These are phyloP conservation scores for Arthrobotrys sphaeroides DNA, from an alignment of 2,329 filamentous ascomycete genomes.

Conservation along the genomic window DNA sequence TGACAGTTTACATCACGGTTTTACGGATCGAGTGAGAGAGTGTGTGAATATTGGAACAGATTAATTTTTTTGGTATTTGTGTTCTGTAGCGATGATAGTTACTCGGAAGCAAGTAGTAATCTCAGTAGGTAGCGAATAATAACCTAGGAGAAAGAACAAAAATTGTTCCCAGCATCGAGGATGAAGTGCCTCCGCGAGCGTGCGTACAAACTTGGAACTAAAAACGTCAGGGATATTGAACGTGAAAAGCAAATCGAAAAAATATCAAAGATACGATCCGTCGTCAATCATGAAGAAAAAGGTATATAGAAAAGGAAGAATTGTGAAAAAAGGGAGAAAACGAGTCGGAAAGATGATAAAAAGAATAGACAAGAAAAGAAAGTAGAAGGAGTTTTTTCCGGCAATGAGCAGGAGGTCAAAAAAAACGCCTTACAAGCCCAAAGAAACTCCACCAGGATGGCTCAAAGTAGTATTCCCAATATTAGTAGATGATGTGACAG, in stretches of 20 bases:
- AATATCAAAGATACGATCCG: background rate
- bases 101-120: too few relatives aligned
- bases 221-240: background rate
- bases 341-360: background rate
- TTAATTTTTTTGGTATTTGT: constrained; percentile 1
- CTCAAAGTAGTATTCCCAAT: constrained; percentile 19
- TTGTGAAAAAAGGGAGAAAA: background rate
- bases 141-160: constrained; percentile 44
- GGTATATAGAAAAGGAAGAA: background rate
- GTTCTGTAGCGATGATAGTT: too few relatives aligned
- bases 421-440: constrained; percentile 51
- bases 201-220: constrained; percentile 36
- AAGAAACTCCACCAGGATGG: constrained; percentile 50
- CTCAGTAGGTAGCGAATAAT: constrained; percentile 53
- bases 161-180: background rate
- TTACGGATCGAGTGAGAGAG: background rate
- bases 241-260: background rate
- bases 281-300: constrained; percentile 40
- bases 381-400: background rate
- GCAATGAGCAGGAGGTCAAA: too few relatives aligned
- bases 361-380: constrained; percentile 13
- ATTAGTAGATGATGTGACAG: constrained; percentile 27
- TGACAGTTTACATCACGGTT: background rate
- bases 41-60: constrained; percentile 6
- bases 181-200: constrained; percentile 21